These are phyloP conservation scores for Suillus americanus DNA, from an alignment of 768 basidiomycete species.

Conservation along the genomic window DNA sequence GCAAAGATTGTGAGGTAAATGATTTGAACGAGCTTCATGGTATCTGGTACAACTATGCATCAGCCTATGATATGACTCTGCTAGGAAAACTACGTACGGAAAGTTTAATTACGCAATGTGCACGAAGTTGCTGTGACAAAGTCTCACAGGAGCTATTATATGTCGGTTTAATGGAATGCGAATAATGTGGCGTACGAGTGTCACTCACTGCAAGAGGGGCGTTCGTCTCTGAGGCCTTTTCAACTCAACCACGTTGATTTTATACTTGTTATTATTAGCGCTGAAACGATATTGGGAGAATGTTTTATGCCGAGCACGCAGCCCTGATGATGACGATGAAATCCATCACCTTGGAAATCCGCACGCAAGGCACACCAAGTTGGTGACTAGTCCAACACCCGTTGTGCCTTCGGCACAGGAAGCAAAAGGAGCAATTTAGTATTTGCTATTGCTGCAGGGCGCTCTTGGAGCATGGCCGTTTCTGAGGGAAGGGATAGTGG, in stretches of 20 bases:
- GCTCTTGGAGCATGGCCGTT: no score
- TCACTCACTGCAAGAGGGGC: background rate
- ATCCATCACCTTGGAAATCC: background rate
- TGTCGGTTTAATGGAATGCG: background rate
- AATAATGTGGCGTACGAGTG: background rate
- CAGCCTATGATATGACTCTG: background rate
- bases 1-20: conserved; percentile 18
- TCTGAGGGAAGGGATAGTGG: no score
- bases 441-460: no score
- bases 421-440: no score
- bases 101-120: background rate
- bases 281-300: background rate
- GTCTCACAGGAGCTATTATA: background rate
- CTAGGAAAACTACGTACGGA: background rate
- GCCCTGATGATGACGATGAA: background rate
- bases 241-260: background rate
- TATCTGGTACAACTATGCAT: background rate
- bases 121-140: background rate
- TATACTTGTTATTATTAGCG: background rate
- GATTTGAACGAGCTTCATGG: background rate
- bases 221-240: background rate
- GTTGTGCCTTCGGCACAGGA: no score
- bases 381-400: background rate
- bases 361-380: background rate
- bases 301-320: background rate